phyloP scores from a whole-genome alignment of 306 rosid genomes.

The Prosopis cineraria region DNA sequence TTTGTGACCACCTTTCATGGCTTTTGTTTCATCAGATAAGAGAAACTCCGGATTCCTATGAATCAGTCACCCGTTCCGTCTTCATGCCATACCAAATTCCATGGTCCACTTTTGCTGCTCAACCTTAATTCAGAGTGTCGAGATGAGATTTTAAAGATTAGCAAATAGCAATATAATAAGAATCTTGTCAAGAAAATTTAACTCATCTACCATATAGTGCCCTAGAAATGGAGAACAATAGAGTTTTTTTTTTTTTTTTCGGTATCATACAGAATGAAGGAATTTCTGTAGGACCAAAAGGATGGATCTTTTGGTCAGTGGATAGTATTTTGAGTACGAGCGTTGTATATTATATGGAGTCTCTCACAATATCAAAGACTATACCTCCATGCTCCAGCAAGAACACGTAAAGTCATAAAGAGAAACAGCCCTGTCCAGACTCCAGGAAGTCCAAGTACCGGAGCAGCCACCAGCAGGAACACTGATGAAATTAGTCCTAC shows the following conservation, averaged over 20 bases:
- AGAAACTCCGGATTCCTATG: conserved; percentile 19
- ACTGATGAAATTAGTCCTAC: conserved; percentile 69
- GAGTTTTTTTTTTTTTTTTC: background rate
- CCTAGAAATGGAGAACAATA: background rate
- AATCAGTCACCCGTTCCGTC: conserved; percentile 52
- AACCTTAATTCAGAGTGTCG: conserved; percentile 46
- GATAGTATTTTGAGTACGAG: background rate
- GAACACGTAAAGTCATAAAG: conserved; percentile 84
- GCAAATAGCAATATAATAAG: conserved; percentile 10
- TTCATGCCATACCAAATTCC: conserved; percentile 67
- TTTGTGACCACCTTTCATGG: background rate
- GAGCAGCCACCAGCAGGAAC: conserved; percentile 69
- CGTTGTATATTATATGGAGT: background rate
- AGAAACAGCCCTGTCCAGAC: conserved; percentile 89
- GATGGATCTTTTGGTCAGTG: background rate
- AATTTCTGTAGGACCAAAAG: background rate
- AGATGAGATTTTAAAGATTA: conserved; percentile 18
- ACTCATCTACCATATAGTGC: background rate
- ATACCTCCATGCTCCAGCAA: conserved; percentile 89
- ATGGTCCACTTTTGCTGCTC: conserved; percentile 80
- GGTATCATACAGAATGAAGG: background rate
- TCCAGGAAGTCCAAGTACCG: conserved; percentile 81
- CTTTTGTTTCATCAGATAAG: conserved; percentile 12
- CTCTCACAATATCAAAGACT: conserved; percentile 18
- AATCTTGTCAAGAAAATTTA: conserved; percentile 1